phyloP scores from a whole-genome alignment of 2,329 filamentous ascomycete species.

The Colletotrichum phormii region DNA sequence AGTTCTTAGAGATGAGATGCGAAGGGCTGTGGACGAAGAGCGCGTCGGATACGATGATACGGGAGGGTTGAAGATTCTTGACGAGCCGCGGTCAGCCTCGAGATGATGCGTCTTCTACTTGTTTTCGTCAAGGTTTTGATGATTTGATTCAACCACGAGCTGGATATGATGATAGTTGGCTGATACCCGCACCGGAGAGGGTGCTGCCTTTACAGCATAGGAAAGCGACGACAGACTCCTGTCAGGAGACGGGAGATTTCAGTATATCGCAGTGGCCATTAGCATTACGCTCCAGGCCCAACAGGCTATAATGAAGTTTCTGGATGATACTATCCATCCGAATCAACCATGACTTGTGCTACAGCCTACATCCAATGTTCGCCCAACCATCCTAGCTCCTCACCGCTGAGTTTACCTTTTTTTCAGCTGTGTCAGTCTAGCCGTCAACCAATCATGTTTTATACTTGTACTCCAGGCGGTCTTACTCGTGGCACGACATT shows the following conservation, averaged over 20 bases:
- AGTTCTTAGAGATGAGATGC: slow-evolving; percentile 63
- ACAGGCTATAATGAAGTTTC: not conserved
- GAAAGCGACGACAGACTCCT: not conserved
- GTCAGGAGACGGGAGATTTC: not conserved
- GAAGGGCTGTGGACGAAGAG: slow-evolving; percentile 67
- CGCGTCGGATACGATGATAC: slow-evolving; percentile 66
- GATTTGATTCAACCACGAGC: not conserved
- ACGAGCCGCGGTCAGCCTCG: slow-evolving; percentile 12
- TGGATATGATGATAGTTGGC: slow-evolving; percentile 5
- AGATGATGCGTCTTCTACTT: not conserved
- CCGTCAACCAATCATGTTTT: not conserved
- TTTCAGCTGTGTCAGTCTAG: not conserved
- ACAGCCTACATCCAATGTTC: not conserved
- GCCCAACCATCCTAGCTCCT: not conserved
- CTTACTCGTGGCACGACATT: not conserved
- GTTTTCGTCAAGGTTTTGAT: not conserved
- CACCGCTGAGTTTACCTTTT: not conserved
- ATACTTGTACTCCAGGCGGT: not conserved
- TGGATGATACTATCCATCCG: not conserved
- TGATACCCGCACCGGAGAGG: slow-evolving; percentile 29
- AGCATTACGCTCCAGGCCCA: not conserved
- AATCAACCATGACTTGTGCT: not conserved
- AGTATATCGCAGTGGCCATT: not conserved
- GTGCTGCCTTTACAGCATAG: slow-evolving; percentile 6
- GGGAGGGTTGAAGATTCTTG: slow-evolving; percentile 58